Percentiles rank a stretch among this genome's conserved stretches.
Evolutionary conservation across 164 flowering plant genomes (phyloP).

Genomic region (Tinospora cordifolia): DNA sequence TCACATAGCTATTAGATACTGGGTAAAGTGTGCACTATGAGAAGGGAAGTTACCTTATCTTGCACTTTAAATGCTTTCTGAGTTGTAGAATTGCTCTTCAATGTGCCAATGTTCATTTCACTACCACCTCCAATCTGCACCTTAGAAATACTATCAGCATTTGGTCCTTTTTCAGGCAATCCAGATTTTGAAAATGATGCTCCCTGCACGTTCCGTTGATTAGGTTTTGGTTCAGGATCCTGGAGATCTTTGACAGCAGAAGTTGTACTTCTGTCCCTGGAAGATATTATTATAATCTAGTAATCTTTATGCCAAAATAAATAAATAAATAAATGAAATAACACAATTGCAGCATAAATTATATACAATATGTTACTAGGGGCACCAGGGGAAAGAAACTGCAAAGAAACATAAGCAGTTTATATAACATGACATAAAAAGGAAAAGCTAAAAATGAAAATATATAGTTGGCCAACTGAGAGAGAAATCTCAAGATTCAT

Average conservation of each 20-base stretch:
- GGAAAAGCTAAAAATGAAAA: too few species aligned
- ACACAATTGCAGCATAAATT: background rate
- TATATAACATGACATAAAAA: background rate
- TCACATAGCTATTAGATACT: background rate
- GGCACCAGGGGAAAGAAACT: background rate
- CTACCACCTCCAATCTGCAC: slow-evolving; percentile 25
- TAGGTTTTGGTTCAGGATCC: slow-evolving; percentile 20
- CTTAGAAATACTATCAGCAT: slow-evolving; percentile 24
- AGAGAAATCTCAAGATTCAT: too few species aligned
- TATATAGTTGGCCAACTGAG: too few species aligned
- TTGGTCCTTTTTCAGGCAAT: slow-evolving; percentile 32
- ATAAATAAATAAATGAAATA: background rate
- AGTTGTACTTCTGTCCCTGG: slow-evolving; percentile 34
- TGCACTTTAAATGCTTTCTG: slow-evolving; percentile 66
- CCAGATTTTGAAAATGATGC: slow-evolving; percentile 21
- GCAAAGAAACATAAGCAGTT: background rate
- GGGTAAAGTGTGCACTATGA: background rate
- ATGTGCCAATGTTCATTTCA: slow-evolving; percentile 19
- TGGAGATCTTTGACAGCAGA: slow-evolving; percentile 14
- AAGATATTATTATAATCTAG: slow-evolving; percentile 10
- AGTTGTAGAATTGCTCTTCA: slow-evolving; percentile 44
- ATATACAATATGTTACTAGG: background rate
- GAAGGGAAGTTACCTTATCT: slow-evolving; percentile 58
- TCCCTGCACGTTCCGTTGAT: slow-evolving; percentile 22
- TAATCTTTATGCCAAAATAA: slow-evolving; percentile 6